phyloP scores from a whole-genome alignment of 1,139 yeast species.

The Lodderomyces elongisporus region DNA sequence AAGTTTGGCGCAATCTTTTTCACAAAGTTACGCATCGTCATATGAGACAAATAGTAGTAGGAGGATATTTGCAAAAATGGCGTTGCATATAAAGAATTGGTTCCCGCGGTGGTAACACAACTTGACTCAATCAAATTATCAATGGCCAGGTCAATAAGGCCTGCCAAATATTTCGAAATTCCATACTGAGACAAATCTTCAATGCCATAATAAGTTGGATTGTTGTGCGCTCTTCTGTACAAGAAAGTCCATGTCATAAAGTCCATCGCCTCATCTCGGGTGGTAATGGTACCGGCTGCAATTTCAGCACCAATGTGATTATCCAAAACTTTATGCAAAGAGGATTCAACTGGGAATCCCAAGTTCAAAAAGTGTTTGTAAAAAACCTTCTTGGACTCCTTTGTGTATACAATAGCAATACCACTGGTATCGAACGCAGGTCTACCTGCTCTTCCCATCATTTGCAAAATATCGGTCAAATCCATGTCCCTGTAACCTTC shows the following conservation, averaged over 20 bases:
- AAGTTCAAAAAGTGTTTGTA: slow-evolving; percentile 91
- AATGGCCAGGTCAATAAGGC: slow-evolving; percentile 66
- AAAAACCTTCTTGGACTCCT: slow-evolving; percentile 84
- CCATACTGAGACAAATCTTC: slow-evolving; percentile 67
- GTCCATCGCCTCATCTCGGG: slow-evolving; percentile 86
- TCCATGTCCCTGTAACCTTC: slow-evolving; percentile 85
- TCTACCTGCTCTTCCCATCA: slow-evolving; percentile 96
- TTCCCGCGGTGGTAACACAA: slow-evolving; percentile 58
- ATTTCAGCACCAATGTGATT: slow-evolving; percentile 97
- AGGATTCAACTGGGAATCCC: slow-evolving; percentile 97
- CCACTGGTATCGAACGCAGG: slow-evolving; percentile 97
- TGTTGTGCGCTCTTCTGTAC: slow-evolving; percentile 88
- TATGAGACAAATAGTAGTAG: slow-evolving; percentile 89
- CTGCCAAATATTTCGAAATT: slow-evolving; percentile 64
- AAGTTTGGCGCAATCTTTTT: slow-evolving; percentile 46
- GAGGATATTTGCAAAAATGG: slow-evolving; percentile 84
- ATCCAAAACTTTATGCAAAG: slow-evolving; percentile 86
- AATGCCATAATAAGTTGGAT: slow-evolving; percentile 91
- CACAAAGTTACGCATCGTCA: slow-evolving; percentile 70
- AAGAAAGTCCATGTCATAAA: slow-evolving; percentile 94
- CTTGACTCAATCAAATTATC: slow-evolving; percentile 64
- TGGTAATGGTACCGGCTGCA: slow-evolving; percentile 75
- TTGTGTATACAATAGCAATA: slow-evolving; percentile 89
- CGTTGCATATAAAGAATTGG: slow-evolving; percentile 56
- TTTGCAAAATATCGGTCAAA: slow-evolving; percentile 82